Evolutionary conservation across 2,329 filamentous ascomycete species (phyloP).

Genomic region (Tolypocladium guangdongense): DNA sequence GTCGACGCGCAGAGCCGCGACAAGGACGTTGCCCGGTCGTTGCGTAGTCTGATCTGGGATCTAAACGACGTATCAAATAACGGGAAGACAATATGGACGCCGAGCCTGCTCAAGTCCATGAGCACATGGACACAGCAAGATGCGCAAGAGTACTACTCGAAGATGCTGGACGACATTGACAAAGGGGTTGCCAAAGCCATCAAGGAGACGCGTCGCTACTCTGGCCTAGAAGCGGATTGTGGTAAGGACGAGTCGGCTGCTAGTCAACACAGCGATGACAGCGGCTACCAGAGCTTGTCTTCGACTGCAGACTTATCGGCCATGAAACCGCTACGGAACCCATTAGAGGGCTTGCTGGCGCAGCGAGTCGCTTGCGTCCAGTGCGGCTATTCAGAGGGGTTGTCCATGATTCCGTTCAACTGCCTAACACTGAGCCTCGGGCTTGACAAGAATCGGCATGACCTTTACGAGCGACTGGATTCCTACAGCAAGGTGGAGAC

Average conservation of each 20-base stretch:
- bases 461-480: constrained; percentile 69
- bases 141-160: constrained; percentile 93
- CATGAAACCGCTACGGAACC: constrained; percentile 47
- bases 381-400: constrained; percentile 78
- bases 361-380: constrained; percentile 79
- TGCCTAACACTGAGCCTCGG: constrained; percentile 81
- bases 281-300: constrained; percentile 41
- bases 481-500: constrained; percentile 75
- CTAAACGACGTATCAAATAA: constrained; percentile 61
- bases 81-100: constrained; percentile 72
- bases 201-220: constrained; percentile 12
- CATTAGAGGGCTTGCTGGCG: constrained; percentile 76
- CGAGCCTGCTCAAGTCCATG: constrained; percentile 75
- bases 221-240: constrained; percentile 29
- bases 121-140: constrained; percentile 95
- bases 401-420: constrained; percentile 88
- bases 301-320: constrained; percentile 26
- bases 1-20: constrained; percentile 15
- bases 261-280: constrained; percentile 45
- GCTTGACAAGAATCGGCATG: constrained; percentile 46
- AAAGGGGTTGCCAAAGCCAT: constrained; percentile 53
- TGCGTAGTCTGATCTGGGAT: constrained; percentile 57
- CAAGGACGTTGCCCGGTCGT: constrained; percentile 31
- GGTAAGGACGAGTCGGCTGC: constrained; percentile 28
- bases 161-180: constrained; percentile 75